A percentile compares a stretch with the other conserved stretches of the same genome.
Evolutionary conservation across 2,329 filamentous ascomycete genomes (phyloP).

Genomic region (Thyridium curvatum): DNA sequence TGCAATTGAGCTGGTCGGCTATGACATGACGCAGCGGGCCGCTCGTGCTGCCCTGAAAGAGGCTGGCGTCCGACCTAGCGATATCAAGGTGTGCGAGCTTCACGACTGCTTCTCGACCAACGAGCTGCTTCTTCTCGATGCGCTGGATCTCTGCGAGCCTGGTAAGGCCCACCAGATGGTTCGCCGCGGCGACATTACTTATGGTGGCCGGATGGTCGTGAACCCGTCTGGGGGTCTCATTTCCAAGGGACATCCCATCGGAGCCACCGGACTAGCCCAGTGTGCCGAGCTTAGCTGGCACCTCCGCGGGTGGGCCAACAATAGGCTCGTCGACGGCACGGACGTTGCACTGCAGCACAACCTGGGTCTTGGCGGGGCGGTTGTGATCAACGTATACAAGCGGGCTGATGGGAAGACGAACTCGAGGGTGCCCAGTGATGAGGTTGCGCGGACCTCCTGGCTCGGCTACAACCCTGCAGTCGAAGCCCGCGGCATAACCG

Average conservation of each 20-base stretch:
- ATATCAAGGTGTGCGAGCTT: conserved; percentile 84
- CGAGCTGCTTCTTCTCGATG: conserved; percentile 86
- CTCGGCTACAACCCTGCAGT: conserved; percentile 91
- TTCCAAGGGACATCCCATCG: conserved; percentile 91
- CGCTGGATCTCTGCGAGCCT: conserved; percentile 67
- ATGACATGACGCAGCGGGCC: conserved; percentile 73
- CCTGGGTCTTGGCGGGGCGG: conserved; percentile 83
- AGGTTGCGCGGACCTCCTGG: conserved; percentile 59
- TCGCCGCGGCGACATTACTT: conserved; percentile 81
- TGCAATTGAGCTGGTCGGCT: conserved; percentile 84
- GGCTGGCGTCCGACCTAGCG: conserved; percentile 60
- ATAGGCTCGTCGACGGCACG: conserved; percentile 65
- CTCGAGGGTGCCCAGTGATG: conserved; percentile 49
- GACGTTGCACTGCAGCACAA: conserved; percentile 83
- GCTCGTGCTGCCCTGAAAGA: conserved; percentile 65
- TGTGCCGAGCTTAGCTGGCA: conserved; percentile 96
- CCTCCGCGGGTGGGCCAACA: conserved; percentile 91
- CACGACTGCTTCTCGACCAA: conserved; percentile 98
- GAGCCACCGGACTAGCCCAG: conserved; percentile 90
- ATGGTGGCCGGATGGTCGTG: conserved; percentile 75
- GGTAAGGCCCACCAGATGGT: conserved; percentile 93
- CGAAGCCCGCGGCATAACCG: conserved; percentile 82
- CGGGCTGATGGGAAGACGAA: conserved; percentile 70
- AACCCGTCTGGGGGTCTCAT: conserved; percentile 95
- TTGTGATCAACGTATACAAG: conserved; percentile 83